Evolutionary conservation across 2,329 filamentous ascomycete genomes (phyloP), one percentile per base, ranked within the genome.

Genomic region (Cordyceps cicadae): DNA sequence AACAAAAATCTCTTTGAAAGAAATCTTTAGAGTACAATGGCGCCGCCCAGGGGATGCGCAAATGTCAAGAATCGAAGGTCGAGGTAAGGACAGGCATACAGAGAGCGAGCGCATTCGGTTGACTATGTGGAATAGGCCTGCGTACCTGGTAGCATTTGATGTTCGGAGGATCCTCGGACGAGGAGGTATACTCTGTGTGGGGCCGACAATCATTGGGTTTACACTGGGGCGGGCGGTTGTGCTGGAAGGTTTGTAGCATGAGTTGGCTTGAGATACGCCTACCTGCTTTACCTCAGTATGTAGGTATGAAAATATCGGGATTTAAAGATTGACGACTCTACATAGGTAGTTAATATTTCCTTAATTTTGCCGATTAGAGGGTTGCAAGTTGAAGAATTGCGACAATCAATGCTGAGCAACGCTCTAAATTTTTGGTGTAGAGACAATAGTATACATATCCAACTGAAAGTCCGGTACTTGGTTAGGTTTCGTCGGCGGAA

Each of bases 121-220:
- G 46, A 21, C 11, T 39, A 45, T 39, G 54, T 49, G 45, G 32
- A 34, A 58, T n/a, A n/a, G n/a, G n/a, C 29, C 29, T 29, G 29
- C 7, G 7, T 29, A 8, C 29, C 5, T 4, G 45, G n/a, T 61
- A 37, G 54, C 48, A 24, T 61, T 48, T 59, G 39, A 41, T 59
- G 39, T 50, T 51, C 60, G 60, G 55, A 59, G 60, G 54, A 62
- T 62, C 60, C 39, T 62, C 60, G 60, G 60, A 58, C 37, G 34
- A 32, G 50, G 34, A 43, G 50, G 43, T 37, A 14, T 12, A 11
- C 5, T 8, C 15, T 54, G 41, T 32, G 32, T 49, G 45, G 59
- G 29, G 29, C 29, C 1, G 5, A 29, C 29, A 29, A 4, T 29
- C 29, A 29, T 29, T 5, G 29, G 29, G 29, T 29, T 24, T 24